Percentiles rank a stretch among this genome's conserved stretches.
These are phyloP conservation scores for Sugiyamaella marilandica DNA, from an alignment of 805 yeast species.

Conservation along the genomic window DNA sequence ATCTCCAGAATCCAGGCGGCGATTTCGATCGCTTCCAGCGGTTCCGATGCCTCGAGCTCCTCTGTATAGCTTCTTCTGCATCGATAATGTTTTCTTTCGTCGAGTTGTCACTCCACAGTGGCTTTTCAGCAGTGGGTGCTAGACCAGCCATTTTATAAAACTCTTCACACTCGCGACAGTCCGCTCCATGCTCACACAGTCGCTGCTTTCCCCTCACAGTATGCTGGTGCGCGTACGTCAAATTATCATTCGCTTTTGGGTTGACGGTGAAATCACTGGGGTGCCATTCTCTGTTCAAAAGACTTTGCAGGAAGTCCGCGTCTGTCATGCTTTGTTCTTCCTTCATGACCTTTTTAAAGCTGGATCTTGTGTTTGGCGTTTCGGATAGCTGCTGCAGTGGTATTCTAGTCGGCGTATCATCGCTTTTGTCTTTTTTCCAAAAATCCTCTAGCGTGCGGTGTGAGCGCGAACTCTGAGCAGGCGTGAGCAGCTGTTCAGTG, in stretches of 20 bases:
- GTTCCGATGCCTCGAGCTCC: slow-evolving; percentile 26
- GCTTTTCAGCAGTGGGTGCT: slow-evolving; percentile 24
- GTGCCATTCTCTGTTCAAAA: slow-evolving; percentile 29
- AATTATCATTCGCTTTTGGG: slow-evolving; percentile 29
- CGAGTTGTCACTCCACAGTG: slow-evolving; percentile 28
- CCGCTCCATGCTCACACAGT: slow-evolving; percentile 34
- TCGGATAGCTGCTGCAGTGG: neutral
- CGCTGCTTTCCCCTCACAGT: slow-evolving; percentile 35
- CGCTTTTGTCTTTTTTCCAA: neutral
- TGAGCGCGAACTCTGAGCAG: neutral
- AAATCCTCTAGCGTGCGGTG: neutral
- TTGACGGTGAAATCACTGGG: slow-evolving; percentile 38
- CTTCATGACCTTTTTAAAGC: neutral
- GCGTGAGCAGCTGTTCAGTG: neutral
- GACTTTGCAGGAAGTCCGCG: neutral
- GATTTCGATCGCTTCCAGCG: slow-evolving; percentile 38
- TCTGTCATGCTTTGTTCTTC: neutral
- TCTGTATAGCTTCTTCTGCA: slow-evolving; percentile 10
- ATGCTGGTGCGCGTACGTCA: slow-evolving; percentile 31
- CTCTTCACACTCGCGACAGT: slow-evolving; percentile 33
- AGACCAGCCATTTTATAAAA: slow-evolving; percentile 34
- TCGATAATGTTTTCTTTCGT: neutral
- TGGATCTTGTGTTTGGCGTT: neutral
- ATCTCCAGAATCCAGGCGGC: slow-evolving; percentile 57
- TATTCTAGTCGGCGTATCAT: neutral